Base-by-base conservation (phyloP, 75 land plant species). In the Larix kaempferi region DNA sequence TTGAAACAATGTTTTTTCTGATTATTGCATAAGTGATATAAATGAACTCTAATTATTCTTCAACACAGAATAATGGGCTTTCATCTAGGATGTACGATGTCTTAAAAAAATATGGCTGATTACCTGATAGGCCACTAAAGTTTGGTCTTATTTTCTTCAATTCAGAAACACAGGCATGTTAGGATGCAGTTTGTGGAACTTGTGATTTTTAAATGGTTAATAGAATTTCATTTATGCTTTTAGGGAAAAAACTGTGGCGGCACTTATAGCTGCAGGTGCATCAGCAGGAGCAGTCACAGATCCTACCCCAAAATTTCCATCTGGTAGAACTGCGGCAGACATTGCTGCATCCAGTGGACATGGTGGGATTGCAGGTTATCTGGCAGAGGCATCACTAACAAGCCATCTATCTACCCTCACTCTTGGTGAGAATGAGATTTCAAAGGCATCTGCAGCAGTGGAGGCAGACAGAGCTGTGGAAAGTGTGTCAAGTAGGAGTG, bases 281-380 rank as follows among this genome's bases (percentile, higher is more conserved):
- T 86, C 81, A 75, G 84, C 99, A 78, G 91, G 93, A 23, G 88
- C 90, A n/a, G 91, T 97, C 59, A 91, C 99, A 57, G 99, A 97
- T 84, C 95, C 99, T 52, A 91, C 82, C 58, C 64, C 94, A 49
- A 86, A 84, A 71, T 86, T 89, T 82, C 91, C 88, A 29, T 71
- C 81, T 59, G 99, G 99, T 3, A 85, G 86, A 82, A 94, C 91
- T 14, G 81, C 99, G 25, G 95, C 93, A 37, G 92, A 88, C 37
- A 83, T 97, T 59, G 95, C 95, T 78, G 84, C 91, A 41, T 66
- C 69, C 57, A 75, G 74, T 76, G 98, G 98, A 2, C 95, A 94
- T 71, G 78, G 81, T 62, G 99, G 99, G 74, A 91, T 97, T 74
- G 98, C 94, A 16, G 99, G 91, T 23, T 97, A 90, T 81, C 88